Evolutionary conservation across 768 basidiomycete species (phyloP).

Genomic region (Boletus rubescentipes): DNA sequence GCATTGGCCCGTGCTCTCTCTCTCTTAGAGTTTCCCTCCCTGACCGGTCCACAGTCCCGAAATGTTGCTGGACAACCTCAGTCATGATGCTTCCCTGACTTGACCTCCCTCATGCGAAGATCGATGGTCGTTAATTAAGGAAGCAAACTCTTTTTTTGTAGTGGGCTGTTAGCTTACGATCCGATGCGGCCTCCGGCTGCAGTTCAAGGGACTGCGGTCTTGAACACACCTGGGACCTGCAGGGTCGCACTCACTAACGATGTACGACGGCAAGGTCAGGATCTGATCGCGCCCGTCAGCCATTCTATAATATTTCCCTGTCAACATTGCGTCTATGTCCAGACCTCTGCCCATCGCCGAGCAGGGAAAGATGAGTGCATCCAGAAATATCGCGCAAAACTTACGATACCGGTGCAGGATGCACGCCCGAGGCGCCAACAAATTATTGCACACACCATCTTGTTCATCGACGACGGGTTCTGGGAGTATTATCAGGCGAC

Average conservation of each 20-base stretch:
- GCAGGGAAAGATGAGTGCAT: background rate
- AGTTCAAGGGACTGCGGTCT: background rate
- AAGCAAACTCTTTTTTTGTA: background rate
- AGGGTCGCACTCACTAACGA: background rate
- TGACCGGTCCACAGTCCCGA: too few relatives aligned
- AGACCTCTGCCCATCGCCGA: background rate
- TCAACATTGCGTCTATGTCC: background rate
- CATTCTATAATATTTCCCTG: background rate
- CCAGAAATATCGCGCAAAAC: background rate
- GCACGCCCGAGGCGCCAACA: conserved; percentile 1
- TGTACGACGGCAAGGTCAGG: background rate
- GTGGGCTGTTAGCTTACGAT: background rate
- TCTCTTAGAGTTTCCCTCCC: too few relatives aligned
- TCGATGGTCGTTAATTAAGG: background rate
- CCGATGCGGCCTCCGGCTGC: background rate
- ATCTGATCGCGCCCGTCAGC: background rate
- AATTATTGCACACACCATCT: background rate
- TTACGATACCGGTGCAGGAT: background rate
- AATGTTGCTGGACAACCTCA: background rate
- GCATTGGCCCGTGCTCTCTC: too few relatives aligned
- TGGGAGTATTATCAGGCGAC: background rate
- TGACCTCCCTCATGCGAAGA: background rate
- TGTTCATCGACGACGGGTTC: background rate
- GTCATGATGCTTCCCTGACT: too few relatives aligned
- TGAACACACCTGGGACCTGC: background rate